Evolutionary conservation across 305 asterid genomes (phyloP).

Genomic region (Plantago lanceolata): DNA sequence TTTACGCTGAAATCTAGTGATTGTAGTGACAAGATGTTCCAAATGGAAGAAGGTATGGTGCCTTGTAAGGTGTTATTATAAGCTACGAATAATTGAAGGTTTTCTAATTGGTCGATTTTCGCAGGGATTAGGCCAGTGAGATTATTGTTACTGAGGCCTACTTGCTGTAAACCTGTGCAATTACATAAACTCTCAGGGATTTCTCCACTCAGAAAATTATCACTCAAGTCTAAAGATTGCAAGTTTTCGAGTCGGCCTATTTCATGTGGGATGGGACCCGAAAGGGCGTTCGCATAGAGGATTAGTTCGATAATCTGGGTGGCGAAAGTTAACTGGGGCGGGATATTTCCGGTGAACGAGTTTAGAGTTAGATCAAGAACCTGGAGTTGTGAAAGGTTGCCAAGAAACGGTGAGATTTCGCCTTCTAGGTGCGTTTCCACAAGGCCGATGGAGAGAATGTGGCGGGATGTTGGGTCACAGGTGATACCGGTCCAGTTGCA

Average conservation of each 20-base stretch:
- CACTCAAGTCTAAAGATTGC: constrained; percentile 49
- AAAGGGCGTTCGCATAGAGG: constrained; percentile 46
- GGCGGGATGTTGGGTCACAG: constrained; percentile 34
- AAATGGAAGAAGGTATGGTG: constrained; percentile 61
- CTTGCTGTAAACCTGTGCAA: constrained; percentile 44
- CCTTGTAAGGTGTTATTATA: constrained; percentile 50
- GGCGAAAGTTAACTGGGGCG: constrained; percentile 53
- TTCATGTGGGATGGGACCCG: constrained; percentile 59
- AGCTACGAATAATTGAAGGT: constrained; percentile 52
- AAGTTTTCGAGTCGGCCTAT: constrained; percentile 45
- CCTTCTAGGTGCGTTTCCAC: constrained; percentile 48
- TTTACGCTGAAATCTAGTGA: constrained; percentile 54
- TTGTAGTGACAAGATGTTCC: constrained; percentile 40
- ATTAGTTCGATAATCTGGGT: constrained; percentile 36
- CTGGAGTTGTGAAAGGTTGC: constrained; percentile 67
- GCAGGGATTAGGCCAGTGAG: constrained; percentile 60
- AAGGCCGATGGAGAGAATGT: constrained; percentile 51
- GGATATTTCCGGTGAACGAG: constrained; percentile 57
- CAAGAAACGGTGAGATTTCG: constrained; percentile 51
- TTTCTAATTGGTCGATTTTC: constrained; percentile 46
- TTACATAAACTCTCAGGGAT: constrained; percentile 59
- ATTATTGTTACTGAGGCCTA: constrained; percentile 49
- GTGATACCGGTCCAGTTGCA: constrained; percentile 78
- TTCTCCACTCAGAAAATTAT: constrained; percentile 49
- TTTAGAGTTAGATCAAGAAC: constrained; percentile 68